A percentile compares a stretch with the other conserved stretches of the same genome.
phyloP scores from a whole-genome alignment of 1,284 basidiomycete genomes.

The Cutaneotrichosporon arboriforme region DNA sequence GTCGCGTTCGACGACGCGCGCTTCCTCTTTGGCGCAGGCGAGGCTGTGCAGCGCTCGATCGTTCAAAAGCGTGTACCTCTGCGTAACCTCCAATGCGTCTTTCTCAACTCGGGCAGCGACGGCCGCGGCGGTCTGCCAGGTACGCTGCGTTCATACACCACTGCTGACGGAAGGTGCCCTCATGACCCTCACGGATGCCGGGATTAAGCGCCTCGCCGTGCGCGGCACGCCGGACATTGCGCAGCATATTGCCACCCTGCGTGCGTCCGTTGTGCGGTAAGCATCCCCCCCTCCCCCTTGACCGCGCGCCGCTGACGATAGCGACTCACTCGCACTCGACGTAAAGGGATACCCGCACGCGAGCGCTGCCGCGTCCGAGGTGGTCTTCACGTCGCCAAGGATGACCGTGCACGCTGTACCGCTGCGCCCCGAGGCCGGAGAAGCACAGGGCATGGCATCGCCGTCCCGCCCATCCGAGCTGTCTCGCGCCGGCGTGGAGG shows the following conservation, averaged over 20 bases:
- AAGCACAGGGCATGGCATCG: background rate
- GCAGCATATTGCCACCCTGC: slow-evolving; percentile 64
- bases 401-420: slow-evolving; percentile 33
- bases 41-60: slow-evolving; percentile 69
- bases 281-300: slow-evolving; percentile 15
- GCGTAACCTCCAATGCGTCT: slow-evolving; percentile 63
- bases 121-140: slow-evolving; percentile 63
- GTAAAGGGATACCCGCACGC: slow-evolving; percentile 11
- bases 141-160: slow-evolving; percentile 37
- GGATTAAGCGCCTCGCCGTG: slow-evolving; percentile 57
- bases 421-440: slow-evolving; percentile 10
- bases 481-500: background rate
- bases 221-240: slow-evolving; percentile 66
- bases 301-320: slow-evolving; percentile 26
- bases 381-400: slow-evolving; percentile 23
- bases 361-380: slow-evolving; percentile 11
- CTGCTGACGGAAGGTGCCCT: slow-evolving; percentile 58
- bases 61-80: slow-evolving; percentile 62
- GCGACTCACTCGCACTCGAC: slow-evolving; percentile 13
- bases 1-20: slow-evolving; percentile 69
- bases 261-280: slow-evolving; percentile 33
- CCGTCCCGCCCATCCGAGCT: slow-evolving; percentile 6
- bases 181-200: slow-evolving; percentile 75
- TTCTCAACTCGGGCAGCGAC: slow-evolving; percentile 63
- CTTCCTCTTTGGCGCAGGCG: slow-evolving; percentile 80